Evolutionary conservation across 2,329 filamentous ascomycete genomes (phyloP).

Genomic region (Tolypocladium sp.): DNA sequence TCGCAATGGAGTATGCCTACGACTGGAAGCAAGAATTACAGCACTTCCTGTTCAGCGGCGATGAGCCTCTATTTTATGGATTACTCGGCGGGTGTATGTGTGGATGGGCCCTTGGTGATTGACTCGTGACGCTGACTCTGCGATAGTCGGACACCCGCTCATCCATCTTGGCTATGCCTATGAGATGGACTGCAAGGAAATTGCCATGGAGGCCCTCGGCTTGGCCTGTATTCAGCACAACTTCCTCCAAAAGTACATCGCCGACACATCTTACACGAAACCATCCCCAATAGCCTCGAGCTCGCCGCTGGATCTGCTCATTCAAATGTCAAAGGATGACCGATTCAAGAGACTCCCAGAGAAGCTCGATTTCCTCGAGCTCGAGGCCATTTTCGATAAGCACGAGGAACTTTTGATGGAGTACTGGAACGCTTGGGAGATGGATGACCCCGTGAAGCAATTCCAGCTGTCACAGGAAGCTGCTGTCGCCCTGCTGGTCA

Average conservation of each 20-base stretch:
- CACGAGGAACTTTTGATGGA: slow-evolving; percentile 65
- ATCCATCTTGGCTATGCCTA: slow-evolving; percentile 93
- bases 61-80: slow-evolving; percentile 71
- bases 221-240: slow-evolving; percentile 52
- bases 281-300: slow-evolving; percentile 49
- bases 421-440: slow-evolving; percentile 84
- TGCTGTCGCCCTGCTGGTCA: slow-evolving; percentile 52
- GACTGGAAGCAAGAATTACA: slow-evolving; percentile 73
- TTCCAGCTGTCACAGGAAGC: slow-evolving; percentile 64
- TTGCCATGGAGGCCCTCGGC: slow-evolving; percentile 81
- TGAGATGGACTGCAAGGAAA: slow-evolving; percentile 74
- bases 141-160: slow-evolving; percentile 74
- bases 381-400: slow-evolving; percentile 58
- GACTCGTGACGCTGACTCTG: slow-evolving; percentile 9
- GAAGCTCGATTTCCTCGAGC: slow-evolving; percentile 49
- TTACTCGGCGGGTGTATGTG: slow-evolving; percentile 67
- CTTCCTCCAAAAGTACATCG: slow-evolving; percentile 57
- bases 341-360: slow-evolving; percentile 60
- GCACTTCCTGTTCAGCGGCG: slow-evolving; percentile 66
- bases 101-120: background rate
- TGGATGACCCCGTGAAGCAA: slow-evolving; percentile 60
- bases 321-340: slow-evolving; percentile 58
- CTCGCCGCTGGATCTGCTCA: slow-evolving; percentile 61
- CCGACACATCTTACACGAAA: slow-evolving; percentile 62
- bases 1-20: slow-evolving; percentile 65